Base-by-base conservation (phyloP, 306 rosid genomes). In the Potentilla sterilis region DNA sequence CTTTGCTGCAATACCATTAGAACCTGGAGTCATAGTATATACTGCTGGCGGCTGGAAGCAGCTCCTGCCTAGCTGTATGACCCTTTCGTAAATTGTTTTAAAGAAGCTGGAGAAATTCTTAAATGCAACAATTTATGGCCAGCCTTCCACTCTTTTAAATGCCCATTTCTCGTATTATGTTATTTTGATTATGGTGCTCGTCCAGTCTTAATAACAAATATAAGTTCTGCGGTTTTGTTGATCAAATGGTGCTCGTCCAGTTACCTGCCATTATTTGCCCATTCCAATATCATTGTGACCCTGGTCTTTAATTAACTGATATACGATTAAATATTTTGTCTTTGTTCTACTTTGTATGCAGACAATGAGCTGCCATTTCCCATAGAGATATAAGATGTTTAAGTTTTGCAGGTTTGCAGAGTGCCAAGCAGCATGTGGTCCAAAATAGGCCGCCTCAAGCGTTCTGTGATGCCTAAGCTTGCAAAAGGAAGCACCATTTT, bases 381-480 rank as follows among this genome's bases (percentile, higher is more conserved):
- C 71, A 5, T 43, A 48, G 57, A 83, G 63, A 43, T 55, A 58
- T 22, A 76, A 24, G 43, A 42, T 42, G 49, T 69, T 69, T 22
- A 40, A 55, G 63, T 70, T 71, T 78, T 83, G 81, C 87, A 92
- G 99, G 89, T 83, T 81, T 92, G 91, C 82, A 83, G 73, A 81
- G 93, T 90, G 49, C 88, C 93, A 74, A 87, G 90, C 82, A 83
- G 82, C 75, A 87, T 83, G 91, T 95, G 99, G 99, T 92, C 99
- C 73, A 95, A 88, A 88, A 86, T 89, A 72, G 97, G 99, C 9
- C 97, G 97, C 74, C 98, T 95, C 79, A 92, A 84, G 76, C 91
- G 97, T 51, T 85, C 99, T 75, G 85, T 78, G 51, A 88, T 95
- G 99, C 99, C 99, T 57, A 90, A 83, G 84, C 89, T 92, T 70